Percentiles rank a stretch among this genome's conserved stretches.
Conservation (phyloP, 2,329 filamentous ascomycete genomes). For the Penicillium sp. region DNA sequence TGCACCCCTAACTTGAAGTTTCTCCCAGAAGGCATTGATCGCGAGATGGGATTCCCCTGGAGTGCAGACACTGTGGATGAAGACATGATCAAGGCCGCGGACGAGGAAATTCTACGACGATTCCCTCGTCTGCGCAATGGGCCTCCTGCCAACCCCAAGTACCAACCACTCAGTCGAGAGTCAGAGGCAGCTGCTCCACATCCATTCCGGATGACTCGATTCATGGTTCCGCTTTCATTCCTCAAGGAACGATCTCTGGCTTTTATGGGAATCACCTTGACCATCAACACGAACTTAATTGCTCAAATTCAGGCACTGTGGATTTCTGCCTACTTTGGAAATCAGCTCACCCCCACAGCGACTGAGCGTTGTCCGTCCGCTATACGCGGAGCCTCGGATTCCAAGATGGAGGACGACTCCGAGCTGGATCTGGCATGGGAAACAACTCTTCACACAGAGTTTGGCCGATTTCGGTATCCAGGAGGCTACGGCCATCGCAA, state of each 20-base stretch:
- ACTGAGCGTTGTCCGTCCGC: slow-evolving; percentile 22
- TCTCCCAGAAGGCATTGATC: slow-evolving; percentile 42
- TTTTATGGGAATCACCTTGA: slow-evolving; percentile 50
- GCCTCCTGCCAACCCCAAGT: slow-evolving; percentile 30
- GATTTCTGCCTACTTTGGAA: slow-evolving; percentile 64
- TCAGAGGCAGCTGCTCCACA: slow-evolving; percentile 40
- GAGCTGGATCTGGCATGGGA: slow-evolving; percentile 48
- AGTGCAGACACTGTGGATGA: slow-evolving; percentile 33
- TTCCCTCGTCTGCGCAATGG: slow-evolving; percentile 52
- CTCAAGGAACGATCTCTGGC: slow-evolving; percentile 45
- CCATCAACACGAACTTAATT: slow-evolving; percentile 45
- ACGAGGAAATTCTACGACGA: slow-evolving; percentile 50
- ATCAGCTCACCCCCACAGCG: slow-evolving; percentile 42
- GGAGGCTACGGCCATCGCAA: slow-evolving; percentile 57
- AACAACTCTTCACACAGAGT: slow-evolving; percentile 64
- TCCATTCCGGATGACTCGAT: slow-evolving; percentile 49
- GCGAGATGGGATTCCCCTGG: slow-evolving; percentile 49
- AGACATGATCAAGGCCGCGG: slow-evolving; percentile 43
- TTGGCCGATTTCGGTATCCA: slow-evolving; percentile 65
- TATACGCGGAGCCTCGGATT: slow-evolving; percentile 12
- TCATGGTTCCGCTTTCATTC: slow-evolving; percentile 46
- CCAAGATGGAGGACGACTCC: slow-evolving; percentile 10
- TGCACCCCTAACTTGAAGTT: slow-evolving; percentile 51
- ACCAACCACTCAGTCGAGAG: slow-evolving; percentile 31
- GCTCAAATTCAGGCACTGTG: slow-evolving; percentile 57